phyloP scores from a whole-genome alignment of 208 protist species.

The Acanthamoeba sp. region DNA sequence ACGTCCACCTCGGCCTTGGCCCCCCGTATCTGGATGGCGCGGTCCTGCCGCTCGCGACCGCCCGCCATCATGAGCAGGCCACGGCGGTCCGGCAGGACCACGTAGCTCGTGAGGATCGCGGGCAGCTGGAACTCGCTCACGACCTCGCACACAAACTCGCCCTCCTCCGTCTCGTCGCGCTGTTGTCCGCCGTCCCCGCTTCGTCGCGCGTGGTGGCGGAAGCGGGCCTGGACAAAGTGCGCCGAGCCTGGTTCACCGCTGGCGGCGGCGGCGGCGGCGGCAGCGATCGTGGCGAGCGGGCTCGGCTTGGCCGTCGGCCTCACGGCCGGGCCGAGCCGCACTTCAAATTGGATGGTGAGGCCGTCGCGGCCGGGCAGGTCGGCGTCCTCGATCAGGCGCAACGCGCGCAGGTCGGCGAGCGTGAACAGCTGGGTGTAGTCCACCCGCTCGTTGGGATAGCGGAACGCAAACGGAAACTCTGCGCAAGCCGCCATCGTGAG shows the following conservation, averaged over 20 bases:
- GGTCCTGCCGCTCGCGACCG: not conserved
- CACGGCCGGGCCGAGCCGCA: not conserved
- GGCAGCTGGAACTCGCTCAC: not conserved
- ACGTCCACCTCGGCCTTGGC: not conserved
- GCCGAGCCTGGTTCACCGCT: too few relatives aligned
- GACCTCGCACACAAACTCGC: not conserved
- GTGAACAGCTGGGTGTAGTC: not conserved
- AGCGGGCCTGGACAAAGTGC: not conserved
- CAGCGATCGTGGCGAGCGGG: too few relatives aligned
- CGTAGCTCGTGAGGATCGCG: not conserved
- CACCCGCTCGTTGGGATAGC: not conserved
- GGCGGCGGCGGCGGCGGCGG: too few relatives aligned
- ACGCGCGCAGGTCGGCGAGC: not conserved
- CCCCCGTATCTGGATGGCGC: not conserved
- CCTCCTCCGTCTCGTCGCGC: not conserved
- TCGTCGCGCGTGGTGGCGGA: not conserved
- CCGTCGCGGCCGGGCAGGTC: not conserved
- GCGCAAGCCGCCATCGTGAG: too few relatives aligned
- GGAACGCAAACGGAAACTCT: constrained; percentile 13
- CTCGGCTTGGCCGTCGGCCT: not conserved
- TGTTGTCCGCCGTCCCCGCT: not conserved
- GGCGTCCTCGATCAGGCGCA: constrained; percentile 4
- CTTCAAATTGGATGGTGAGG: not conserved
- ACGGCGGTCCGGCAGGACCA: not conserved
- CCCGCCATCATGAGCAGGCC: not conserved